Evolutionary conservation across 2,329 filamentous ascomycete genomes (phyloP).

Genomic region (Ophiostoma fasciatum): DNA sequence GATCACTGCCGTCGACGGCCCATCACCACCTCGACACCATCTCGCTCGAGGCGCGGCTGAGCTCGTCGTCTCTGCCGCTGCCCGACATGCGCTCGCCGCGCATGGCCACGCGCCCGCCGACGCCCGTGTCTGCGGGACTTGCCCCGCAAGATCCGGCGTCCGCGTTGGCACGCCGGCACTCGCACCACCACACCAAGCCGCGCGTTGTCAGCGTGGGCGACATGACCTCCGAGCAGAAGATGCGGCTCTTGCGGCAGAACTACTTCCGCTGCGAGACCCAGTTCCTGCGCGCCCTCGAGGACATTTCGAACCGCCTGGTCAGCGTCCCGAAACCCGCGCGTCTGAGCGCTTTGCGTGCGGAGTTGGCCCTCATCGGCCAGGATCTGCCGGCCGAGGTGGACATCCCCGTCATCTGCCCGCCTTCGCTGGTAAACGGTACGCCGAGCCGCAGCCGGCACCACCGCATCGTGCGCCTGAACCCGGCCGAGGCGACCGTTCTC

Average conservation of each 20-base stretch:
- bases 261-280: conserved; percentile 74
- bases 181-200: conserved; percentile 46
- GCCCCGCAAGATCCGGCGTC: conserved; percentile 26
- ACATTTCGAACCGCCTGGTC: conserved; percentile 73
- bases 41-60: conserved; percentile 45
- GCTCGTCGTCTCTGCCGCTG: conserved; percentile 52
- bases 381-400: conserved; percentile 74
- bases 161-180: conserved; percentile 30
- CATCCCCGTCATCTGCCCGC: conserved; percentile 68
- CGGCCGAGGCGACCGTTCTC: conserved; percentile 68
- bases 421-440: conserved; percentile 56
- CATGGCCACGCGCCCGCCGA: conserved; percentile 36
- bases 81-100: conserved; percentile 43
- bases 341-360: conserved; percentile 65
- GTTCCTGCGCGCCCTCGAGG: conserved; percentile 65
- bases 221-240: conserved; percentile 50
- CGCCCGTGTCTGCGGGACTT: conserved; percentile 42
- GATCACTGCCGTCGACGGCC: neutral
- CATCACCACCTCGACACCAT: conserved; percentile 32
- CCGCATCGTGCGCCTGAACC: conserved; percentile 69
- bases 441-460: conserved; percentile 65
- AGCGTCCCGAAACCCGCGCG: conserved; percentile 69
- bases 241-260: conserved; percentile 60
- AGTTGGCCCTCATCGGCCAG: conserved; percentile 65
- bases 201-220: conserved; percentile 43